These are phyloP conservation scores for Hyaloscypha variabilis DNA, from an alignment of 495 filamentous ascomycete species.

Conservation along the genomic window DNA sequence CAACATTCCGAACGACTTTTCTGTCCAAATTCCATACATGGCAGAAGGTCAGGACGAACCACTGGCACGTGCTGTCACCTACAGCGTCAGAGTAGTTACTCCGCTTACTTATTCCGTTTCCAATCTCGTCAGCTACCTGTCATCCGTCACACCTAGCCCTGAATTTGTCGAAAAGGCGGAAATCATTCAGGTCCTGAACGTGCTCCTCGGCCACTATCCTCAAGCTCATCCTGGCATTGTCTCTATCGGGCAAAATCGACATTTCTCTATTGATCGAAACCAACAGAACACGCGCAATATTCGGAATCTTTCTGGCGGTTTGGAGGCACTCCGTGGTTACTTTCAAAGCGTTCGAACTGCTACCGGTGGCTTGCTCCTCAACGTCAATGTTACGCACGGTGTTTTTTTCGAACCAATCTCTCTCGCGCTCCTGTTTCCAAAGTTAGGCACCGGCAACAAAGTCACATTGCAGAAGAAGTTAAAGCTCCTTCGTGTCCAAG, in stretches of 20 bases:
- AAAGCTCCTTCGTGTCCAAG: slow-evolving; percentile 41
- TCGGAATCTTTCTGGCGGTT: slow-evolving; percentile 37
- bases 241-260: slow-evolving; percentile 41
- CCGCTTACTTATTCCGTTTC: slow-evolving; percentile 48
- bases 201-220: slow-evolving; percentile 46
- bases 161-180: slow-evolving; percentile 39
- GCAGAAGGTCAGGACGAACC: slow-evolving; percentile 37
- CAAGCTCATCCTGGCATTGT: slow-evolving; percentile 32
- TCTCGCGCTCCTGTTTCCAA: slow-evolving; percentile 20
- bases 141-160: slow-evolving; percentile 42
- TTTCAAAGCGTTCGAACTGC: slow-evolving; percentile 68
- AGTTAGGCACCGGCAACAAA: slow-evolving; percentile 22
- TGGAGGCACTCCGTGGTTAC: slow-evolving; percentile 63
- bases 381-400: slow-evolving; percentile 56
- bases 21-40: slow-evolving; percentile 37
- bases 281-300: slow-evolving; percentile 20
- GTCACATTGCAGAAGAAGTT: slow-evolving; percentile 41
- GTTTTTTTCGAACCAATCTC: slow-evolving; percentile 42
- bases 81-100: slow-evolving; percentile 40
- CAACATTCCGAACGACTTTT: slow-evolving; percentile 21
- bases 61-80: slow-evolving; percentile 38
- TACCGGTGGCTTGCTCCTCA: slow-evolving; percentile 64
- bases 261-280: slow-evolving; percentile 41
- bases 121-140: slow-evolving; percentile 56
- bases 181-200: slow-evolving; percentile 50